Evolutionary conservation across 2,329 filamentous ascomycete species (phyloP), one percentile per base, ranked within the genome.

Genomic region (Pestalotiopsis sp.): DNA sequence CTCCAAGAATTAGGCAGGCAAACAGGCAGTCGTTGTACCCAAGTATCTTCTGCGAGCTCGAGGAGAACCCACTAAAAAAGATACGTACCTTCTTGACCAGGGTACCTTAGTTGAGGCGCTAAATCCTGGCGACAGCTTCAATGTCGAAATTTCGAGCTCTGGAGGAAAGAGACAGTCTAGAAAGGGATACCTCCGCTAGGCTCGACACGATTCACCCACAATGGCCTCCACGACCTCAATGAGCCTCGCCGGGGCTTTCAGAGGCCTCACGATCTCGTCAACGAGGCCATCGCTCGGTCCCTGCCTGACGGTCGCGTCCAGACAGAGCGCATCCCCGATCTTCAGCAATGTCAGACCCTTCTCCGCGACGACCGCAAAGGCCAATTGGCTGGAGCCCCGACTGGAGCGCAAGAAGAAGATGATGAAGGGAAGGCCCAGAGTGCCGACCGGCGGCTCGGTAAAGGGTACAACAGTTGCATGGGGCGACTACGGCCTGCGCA

Each of bases 401-500:
- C 82, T 89, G 70, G 81, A 91, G 74, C 89, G 93, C 71, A 94
- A 94, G 78, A 91, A 89, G 76, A 93, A 93, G 80, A 97, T 97
- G 85, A 94, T 94, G 73, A 98, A 98, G 83, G 96, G 95, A 52
- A 89, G 94, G 1, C 91, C 93, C 63, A 89, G 94, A 74, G 94
- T 98, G 62, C 88, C 93, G 26, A 99, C 94, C 0, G 96, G 96
- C 70, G 96, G 96, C 69, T 97, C 93, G 66, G 90, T 88, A 44
- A 94, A 97, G 79, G 96, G 96, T 73, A 99, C 96, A 44, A 98
- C 95, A 0, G 92, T 99, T 22, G 90, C 97, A 67, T 98, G 94
- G 94, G 96, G 96, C 66, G 94, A 98, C 79, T 99, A 94, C 78
- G 96, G 96, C 9, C 84, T 99, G 73, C 92, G 96, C 67, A 96